These are phyloP conservation scores for Neofusicoccum umdonicola DNA, from an alignment of 2,329 filamentous ascomycete genomes.

Conservation along the genomic window DNA sequence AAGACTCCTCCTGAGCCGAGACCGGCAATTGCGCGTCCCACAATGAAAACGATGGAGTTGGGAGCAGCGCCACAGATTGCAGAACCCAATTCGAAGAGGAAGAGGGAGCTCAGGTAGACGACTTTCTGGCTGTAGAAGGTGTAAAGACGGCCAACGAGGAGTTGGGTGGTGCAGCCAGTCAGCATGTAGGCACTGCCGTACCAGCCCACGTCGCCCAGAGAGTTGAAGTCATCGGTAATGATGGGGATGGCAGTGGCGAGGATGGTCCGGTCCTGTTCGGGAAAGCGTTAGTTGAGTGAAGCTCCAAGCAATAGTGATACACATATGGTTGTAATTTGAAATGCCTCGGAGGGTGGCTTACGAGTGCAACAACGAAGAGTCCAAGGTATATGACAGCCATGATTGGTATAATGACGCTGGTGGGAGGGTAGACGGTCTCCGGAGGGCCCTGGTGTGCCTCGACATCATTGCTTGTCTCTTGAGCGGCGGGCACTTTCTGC, in stretches of 20 bases:
- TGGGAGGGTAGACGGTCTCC: not conserved
- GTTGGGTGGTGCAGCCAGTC: slow-evolving; percentile 40
- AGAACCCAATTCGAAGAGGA: slow-evolving; percentile 52
- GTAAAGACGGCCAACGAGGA: slow-evolving; percentile 43
- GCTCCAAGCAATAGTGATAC: too few species aligned
- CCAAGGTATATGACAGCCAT: not conserved
- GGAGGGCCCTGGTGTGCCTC: not conserved
- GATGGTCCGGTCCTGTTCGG: slow-evolving; percentile 13
- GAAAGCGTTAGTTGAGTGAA: too few species aligned
- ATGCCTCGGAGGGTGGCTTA: not conserved
- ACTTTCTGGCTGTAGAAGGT: slow-evolving; percentile 48
- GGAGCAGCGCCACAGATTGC: slow-evolving; percentile 52
- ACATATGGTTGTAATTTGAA: too few species aligned
- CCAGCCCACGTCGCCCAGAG: slow-evolving; percentile 15
- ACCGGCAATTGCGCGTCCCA: slow-evolving; percentile 46
- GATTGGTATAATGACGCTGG: slow-evolving; percentile 1
- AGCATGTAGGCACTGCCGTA: slow-evolving; percentile 39
- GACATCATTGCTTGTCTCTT: not conserved
- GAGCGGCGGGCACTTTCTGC: too few species aligned
- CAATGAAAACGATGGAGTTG: slow-evolving; percentile 49
- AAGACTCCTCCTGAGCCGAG: slow-evolving; percentile 39
- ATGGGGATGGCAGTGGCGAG: slow-evolving; percentile 12
- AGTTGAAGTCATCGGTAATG: slow-evolving; percentile 17
- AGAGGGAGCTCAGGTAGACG: slow-evolving; percentile 44
- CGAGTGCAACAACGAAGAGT: slow-evolving; percentile 13